phyloP scores from a whole-genome alignment of 2,329 filamentous ascomycete species.

The Clarireedia hainanense region DNA sequence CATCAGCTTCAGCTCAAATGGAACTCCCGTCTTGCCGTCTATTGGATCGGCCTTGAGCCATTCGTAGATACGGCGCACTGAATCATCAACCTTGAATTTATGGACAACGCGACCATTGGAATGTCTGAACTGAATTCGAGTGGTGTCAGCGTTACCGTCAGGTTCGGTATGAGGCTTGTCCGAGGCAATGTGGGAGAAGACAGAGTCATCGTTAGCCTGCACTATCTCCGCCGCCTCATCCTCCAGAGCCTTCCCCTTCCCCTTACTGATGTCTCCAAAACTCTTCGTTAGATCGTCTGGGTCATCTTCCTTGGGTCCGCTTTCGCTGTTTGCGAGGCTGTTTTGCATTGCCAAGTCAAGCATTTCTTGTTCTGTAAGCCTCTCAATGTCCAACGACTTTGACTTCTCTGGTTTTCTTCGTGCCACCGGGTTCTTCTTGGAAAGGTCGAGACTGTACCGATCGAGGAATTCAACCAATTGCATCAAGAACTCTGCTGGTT shows the following conservation, averaged over 20 bases:
- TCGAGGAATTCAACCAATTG: constrained; percentile 96
- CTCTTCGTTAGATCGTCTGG: constrained; percentile 82
- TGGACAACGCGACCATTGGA: constrained; percentile 78
- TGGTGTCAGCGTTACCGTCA: constrained; percentile 54
- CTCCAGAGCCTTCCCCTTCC: constrained; percentile 42
- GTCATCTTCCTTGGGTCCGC: constrained; percentile 56
- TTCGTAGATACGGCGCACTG: constrained; percentile 80
- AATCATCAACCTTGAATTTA: constrained; percentile 70
- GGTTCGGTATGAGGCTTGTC: constrained; percentile 73
- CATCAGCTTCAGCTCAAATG: constrained; percentile 85
- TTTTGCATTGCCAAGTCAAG: constrained; percentile 87
- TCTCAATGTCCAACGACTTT: constrained; percentile 66
- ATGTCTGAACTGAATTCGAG: constrained; percentile 88
- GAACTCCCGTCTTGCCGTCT: constrained; percentile 66
- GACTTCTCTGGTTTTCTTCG: constrained; percentile 63
- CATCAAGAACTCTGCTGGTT: constrained; percentile 73
- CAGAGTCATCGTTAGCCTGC: constrained; percentile 31
- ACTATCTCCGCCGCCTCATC: constrained; percentile 21
- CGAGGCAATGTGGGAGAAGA: constrained; percentile 66
- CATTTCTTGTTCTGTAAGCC: constrained; percentile 97
- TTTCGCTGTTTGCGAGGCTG: constrained; percentile 56
- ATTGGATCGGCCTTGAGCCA: constrained; percentile 89
- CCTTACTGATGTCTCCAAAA: constrained; percentile 42
- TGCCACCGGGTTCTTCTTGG: constrained; percentile 89
- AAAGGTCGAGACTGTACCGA: constrained; percentile 79